Percentiles rank a stretch among this genome's conserved stretches.
phyloP scores from a whole-genome alignment of 164 flowering plant genomes.

The Magnolia sinica region DNA sequence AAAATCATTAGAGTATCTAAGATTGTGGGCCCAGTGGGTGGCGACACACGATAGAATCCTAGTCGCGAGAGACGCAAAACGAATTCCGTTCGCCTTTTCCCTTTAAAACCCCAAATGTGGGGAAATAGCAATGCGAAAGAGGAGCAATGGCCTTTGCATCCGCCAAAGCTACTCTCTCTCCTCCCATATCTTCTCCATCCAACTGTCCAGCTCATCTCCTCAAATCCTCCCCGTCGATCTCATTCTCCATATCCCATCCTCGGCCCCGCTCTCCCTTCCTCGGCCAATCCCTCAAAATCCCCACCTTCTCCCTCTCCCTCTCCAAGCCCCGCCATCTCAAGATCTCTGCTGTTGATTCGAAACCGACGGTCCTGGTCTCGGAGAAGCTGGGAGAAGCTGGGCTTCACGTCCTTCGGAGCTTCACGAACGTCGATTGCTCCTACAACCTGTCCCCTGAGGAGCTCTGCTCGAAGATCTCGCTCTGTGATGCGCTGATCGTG shows the following conservation, averaged over 20 bases:
- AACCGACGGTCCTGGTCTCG: conserved; percentile 71
- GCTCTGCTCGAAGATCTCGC: conserved; percentile 56
- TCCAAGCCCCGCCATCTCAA: not conserved
- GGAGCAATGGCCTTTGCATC: conserved; percentile 21
- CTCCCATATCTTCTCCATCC: conserved; percentile 3
- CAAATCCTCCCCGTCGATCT: conserved; percentile 11
- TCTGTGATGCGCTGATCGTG: conserved; percentile 79
- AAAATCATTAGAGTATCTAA: too few relatives aligned
- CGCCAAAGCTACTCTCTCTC: conserved; percentile 9
- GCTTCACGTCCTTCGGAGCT: conserved; percentile 45
- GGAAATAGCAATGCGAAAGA: not conserved
- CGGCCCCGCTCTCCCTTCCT: conserved; percentile 8
- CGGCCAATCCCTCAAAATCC: conserved; percentile 3
- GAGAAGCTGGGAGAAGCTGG: conserved; percentile 93
- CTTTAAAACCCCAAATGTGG: not conserved
- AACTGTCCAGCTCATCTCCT: conserved; percentile 5
- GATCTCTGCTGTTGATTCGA: conserved; percentile 15
- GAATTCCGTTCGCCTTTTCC: not conserved
- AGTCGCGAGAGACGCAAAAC: not conserved
- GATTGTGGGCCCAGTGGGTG: not conserved
- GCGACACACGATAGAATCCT: not conserved
- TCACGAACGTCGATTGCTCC: conserved; percentile 63
- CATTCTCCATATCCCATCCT: not conserved
- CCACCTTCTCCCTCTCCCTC: not conserved
- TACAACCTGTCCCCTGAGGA: conserved; percentile 63